Evolutionary conservation across 805 yeast genomes (phyloP), one percentile per base, ranked within the genome.

Genomic region (Candida nonsorbophila): DNA sequence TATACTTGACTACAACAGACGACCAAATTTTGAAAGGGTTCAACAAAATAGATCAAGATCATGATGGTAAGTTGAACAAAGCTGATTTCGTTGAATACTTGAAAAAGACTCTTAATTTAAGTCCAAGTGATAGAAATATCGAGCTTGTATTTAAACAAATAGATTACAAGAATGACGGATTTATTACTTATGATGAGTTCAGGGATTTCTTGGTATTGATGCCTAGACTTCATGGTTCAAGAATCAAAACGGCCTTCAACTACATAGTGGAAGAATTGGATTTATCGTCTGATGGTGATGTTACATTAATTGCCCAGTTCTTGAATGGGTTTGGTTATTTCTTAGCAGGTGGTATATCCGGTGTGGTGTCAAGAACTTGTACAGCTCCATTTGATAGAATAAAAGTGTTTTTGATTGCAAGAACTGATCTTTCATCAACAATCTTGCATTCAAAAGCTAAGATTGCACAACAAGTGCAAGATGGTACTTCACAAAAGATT

Each of bases 331-430:
- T 86, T 37, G 96, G 97, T 1, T 92, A 77, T 55, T 92, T 92
- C 49, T 58, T 88, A 19, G 95, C 96, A 2, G 98, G 98, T 22
- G 98, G 98, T 0, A 55, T 88, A 13, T 84, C 96, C 2, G 98
- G 98, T 2, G 98, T 90, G 2, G 82, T 92, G 4, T 86, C 96
- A 9, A 77, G 98, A 58, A 87, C 97, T 0, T 82, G 92, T 45
- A 92, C 98, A 0, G 98, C 97, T 0, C 98, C 98, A 7, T 84
- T 92, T 40, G 98, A 92, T 55, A 73, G 98, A 51, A 74, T 92
- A 14, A 92, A 92, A 53, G 97, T 92, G 9, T 92, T 84, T 44
- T 62, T 92, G 28, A 92, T 92, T 46, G 97, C 97, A 1, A 74
- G 95, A 53, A 80, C 95, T 1, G 94, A 83, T 51, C 58, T 83